These are phyloP conservation scores for Diaporthe citrichinensis DNA, from an alignment of 2,329 filamentous ascomycete genomes.

Conservation along the genomic window DNA sequence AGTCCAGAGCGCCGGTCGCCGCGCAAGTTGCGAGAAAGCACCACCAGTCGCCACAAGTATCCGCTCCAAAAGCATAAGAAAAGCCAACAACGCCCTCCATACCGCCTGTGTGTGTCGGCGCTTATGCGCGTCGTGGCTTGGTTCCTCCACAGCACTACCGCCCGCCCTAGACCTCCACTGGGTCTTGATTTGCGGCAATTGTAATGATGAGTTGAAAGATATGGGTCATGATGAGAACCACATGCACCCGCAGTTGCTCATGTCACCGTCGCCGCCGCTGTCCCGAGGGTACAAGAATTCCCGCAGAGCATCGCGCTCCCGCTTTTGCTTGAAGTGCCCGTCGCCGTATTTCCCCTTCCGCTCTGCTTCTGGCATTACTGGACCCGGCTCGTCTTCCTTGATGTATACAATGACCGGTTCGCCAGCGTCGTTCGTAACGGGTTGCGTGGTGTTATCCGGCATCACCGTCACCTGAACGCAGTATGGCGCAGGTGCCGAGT, in stretches of 20 bases:
- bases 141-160: not conserved
- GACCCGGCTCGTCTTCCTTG: conserved; percentile 54
- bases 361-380: conserved; percentile 30
- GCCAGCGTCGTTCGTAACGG: conserved; percentile 49
- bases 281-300: conserved; percentile 42
- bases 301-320: conserved; percentile 31
- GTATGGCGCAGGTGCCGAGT: conserved; percentile 53
- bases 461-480: conserved; percentile 66
- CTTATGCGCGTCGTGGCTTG: not conserved
- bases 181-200: not conserved
- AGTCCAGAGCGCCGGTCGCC: conserved; percentile 26
- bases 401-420: conserved; percentile 53
- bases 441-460: conserved; percentile 55
- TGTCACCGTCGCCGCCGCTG: conserved; percentile 49
- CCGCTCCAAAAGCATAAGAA: not conserved
- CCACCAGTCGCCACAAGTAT: not conserved
- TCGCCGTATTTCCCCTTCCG: conserved; percentile 1
- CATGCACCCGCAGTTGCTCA: conserved; percentile 67
- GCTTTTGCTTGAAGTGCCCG: not conserved
- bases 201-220: not conserved
- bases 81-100: conserved; percentile 7
- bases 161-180: not conserved
- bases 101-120: not conserved
- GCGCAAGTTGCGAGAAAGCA: not conserved
- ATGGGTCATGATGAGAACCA: conserved; percentile 63